Conservation (phyloP, 2,329 filamentous ascomycete genomes). For the Thermothelomyces thermophilus region DNA sequence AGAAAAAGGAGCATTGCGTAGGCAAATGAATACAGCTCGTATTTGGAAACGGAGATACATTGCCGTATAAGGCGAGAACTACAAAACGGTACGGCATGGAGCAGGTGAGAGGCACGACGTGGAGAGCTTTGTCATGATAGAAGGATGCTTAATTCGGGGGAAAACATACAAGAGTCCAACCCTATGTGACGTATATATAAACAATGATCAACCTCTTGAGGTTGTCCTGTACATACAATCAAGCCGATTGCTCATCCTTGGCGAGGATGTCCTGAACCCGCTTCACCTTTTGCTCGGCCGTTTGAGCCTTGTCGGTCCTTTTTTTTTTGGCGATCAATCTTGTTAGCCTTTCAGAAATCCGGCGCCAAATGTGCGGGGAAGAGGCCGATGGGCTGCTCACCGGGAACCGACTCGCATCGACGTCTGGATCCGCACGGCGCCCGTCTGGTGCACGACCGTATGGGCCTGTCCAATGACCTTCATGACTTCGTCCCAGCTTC, state of each 20-base stretch:
- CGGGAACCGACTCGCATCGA: conserved; percentile 80
- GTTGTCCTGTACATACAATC: too few species aligned
- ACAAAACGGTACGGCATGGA: too few species aligned
- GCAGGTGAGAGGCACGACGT: too few species aligned
- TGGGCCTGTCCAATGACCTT: conserved; percentile 80
- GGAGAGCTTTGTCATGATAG: too few species aligned
- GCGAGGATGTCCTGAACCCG: conserved; percentile 47
- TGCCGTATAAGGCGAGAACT: too few species aligned
- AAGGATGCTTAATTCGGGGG: too few species aligned
- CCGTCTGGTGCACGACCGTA: conserved; percentile 65
- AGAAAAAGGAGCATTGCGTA: too few species aligned
- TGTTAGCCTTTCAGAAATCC: background rate
- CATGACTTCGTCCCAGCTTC: conserved; percentile 85
- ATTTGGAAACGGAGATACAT: too few species aligned
- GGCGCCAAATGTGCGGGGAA: background rate
- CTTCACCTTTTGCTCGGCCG: conserved; percentile 72
- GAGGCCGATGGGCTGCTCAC: conserved; percentile 36
- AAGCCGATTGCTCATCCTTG: conserved; percentile 16
- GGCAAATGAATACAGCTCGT: too few species aligned
- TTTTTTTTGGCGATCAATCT: conserved; percentile 45
- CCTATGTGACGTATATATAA: too few species aligned
- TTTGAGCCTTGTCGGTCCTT: conserved; percentile 84
- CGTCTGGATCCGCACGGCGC: conserved; percentile 77
- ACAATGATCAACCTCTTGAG: too few species aligned
- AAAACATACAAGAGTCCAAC: too few species aligned